phyloP scores from a whole-genome alignment of 1,139 yeast species.

The Protomyces lactucae-debilis region DNA sequence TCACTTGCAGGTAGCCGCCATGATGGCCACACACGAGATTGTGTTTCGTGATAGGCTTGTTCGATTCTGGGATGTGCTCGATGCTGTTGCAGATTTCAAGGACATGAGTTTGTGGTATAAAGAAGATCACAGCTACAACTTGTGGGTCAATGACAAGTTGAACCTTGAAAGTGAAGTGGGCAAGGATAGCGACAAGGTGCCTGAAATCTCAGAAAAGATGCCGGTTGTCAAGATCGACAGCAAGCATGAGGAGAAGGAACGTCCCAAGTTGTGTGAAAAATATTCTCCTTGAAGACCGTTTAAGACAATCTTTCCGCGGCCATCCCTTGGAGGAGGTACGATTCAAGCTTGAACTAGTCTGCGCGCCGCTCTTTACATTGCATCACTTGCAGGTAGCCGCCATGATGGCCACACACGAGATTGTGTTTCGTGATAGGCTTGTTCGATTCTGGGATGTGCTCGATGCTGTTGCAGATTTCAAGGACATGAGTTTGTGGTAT shows the following conservation, averaged over 20 bases:
- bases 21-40: slow-evolving; percentile 26
- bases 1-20: slow-evolving; percentile 30
- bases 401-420: slow-evolving; percentile 27
- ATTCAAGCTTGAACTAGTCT: slow-evolving; percentile 35
- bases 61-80: slow-evolving; percentile 2
- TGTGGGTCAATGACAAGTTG: slow-evolving; percentile 2
- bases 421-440: slow-evolving; percentile 6
- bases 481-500: background rate
- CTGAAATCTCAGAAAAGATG: background rate
- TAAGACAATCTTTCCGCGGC: slow-evolving; percentile 3
- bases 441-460: slow-evolving; percentile 2
- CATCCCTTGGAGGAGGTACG: slow-evolving; percentile 22
- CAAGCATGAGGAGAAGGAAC: background rate
- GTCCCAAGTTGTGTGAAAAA: background rate
- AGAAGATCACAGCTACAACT: slow-evolving; percentile 11
- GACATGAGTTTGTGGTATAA: slow-evolving; percentile 1
- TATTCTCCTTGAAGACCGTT: slow-evolving; percentile 24
- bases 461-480: slow-evolving; percentile 1
- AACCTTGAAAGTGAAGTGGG: background rate
- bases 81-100: slow-evolving; percentile 1
- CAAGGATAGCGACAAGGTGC: background rate
- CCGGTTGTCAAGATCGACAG: slow-evolving; percentile 1
- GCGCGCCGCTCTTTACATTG: slow-evolving; percentile 37
- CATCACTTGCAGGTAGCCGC: slow-evolving; percentile 31
- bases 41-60: slow-evolving; percentile 5